Base-by-base conservation (phyloP, 1,284 basidiomycete species). In the Pisolithus thermaeus region DNA sequence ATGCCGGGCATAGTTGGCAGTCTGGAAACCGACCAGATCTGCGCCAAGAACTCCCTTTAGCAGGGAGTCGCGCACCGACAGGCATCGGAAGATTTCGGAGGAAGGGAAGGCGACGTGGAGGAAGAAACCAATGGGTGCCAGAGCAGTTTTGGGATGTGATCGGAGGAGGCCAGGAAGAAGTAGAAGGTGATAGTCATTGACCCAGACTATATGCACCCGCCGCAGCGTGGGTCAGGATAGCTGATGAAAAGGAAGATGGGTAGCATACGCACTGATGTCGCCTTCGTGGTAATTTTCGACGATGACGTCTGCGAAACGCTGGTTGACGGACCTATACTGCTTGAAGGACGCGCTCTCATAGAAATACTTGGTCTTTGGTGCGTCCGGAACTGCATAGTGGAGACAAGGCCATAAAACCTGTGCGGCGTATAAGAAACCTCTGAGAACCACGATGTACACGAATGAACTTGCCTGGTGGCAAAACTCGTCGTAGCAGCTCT, bases 101-200 rank as follows among this genome's bases (percentile, higher is more conserved):
- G 82, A 86, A 0, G 91, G 91, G 69, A 93, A 94, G 1, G 91
- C 87, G 56, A 92, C 90, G 61, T 93, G 90, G 69, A 92, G 78
- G 73, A 94, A 93, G 73, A 93, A 91, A 1, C 90, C 90, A 56
- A 94, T 90, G 27, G 85, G 81, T 0, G 87, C 83, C 23, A 77
- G 76, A 0, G 84, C 49, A 2, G 80, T 70, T n/a, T 68, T 67
- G 11, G 73, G 71, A 23, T 64, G 42, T 7, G 60, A 52, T 35
- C 90, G 83, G 20, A 94, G 76, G 69, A 94, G 80, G 30, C 76
- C 73, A 0, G 91, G 92, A 18, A 93, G 77, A 32, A 94, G 81
- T 74, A 93, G 84, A 40, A 94, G 80, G 61, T 94, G 92, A 63
- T 91, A 91, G 68, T 91, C 89, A 64, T 92, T 91, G 3, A 91